Base-by-base conservation (phyloP, 164 flowering plant species). In the Platanus orientalis region DNA sequence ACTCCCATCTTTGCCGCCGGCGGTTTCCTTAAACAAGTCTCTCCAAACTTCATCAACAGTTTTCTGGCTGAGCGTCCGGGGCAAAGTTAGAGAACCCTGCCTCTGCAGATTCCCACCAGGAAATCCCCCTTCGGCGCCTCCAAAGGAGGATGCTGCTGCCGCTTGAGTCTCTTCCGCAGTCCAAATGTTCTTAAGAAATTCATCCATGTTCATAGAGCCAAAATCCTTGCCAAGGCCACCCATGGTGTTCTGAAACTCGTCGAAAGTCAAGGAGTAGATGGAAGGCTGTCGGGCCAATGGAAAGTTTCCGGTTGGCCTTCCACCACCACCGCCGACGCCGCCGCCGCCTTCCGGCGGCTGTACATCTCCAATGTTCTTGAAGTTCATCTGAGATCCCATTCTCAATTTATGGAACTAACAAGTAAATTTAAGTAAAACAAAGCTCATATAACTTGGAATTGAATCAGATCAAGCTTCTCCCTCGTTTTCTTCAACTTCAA, bases 31-130 rank as follows among this genome's bases (percentile, higher is more conserved):
- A 17, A 78, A 82, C 44, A 87, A 73, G 65, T 83, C 90, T 70
- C 72, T 87, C 96, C 92, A 88, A 39, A 88, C 85, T 70, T 91
- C 93, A 51, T 87, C 94, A 30, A 83, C 89, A 1, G 86, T 76
- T 66, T 78, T 82, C 47, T 62, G 69, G 19, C 78, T 75, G 42
- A 74, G 39, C 2, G 71, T 82, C 63, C 79, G 49, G 14, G 84
- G 79, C 57, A 76, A 54, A 1, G 82, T 72, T 30, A 79, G 54
- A 21, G 77, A 69, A 0, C 78, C 81, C 49, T 69, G 77, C 44
- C 76, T 65, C 54, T 69, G 73, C 54, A 72, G 40, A 56, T 62
- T 69, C 40, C 57, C 62, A 12, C 62, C 49, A 23, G 48, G 48
- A 2, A 58, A 34, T 30, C 62, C 62, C 0, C 34, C 70, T 21